A percentile compares a stretch with the other conserved stretches of the same genome.
These are phyloP conservation scores for Phytophthora lateralis DNA, from an alignment of 352 stramenopile species.

Conservation along the genomic window DNA sequence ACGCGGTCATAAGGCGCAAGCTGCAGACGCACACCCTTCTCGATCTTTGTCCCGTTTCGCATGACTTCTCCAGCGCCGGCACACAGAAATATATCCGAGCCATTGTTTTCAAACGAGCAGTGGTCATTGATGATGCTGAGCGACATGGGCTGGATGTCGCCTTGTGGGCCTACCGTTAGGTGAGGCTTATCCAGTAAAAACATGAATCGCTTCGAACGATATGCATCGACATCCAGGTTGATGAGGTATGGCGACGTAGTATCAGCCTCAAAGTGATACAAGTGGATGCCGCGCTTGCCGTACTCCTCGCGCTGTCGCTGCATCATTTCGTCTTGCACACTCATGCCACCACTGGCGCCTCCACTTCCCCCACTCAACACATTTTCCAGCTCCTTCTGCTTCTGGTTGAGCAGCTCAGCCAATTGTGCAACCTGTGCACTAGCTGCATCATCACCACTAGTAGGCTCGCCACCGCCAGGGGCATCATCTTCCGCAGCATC, in stretches of 20 bases:
- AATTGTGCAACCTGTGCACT: constrained; percentile 60
- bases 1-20: constrained; percentile 77
- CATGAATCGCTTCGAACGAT: constrained; percentile 93
- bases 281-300: constrained; percentile 86
- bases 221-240: constrained; percentile 94
- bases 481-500: constrained; percentile 4
- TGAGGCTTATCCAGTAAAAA: constrained; percentile 80
- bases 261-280: constrained; percentile 90
- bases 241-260: constrained; percentile 90
- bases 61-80: constrained; percentile 87
- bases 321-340: constrained; percentile 85
- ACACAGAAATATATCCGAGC: constrained; percentile 52
- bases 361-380: constrained; percentile 62
- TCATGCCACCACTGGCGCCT: constrained; percentile 42
- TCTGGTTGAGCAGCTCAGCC: constrained; percentile 65
- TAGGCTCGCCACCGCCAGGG: constrained; percentile 10
- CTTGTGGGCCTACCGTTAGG: constrained; percentile 65
- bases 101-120: constrained; percentile 75
- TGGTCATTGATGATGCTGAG: constrained; percentile 91
- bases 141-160: constrained; percentile 92
- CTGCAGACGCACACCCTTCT: constrained; percentile 41
- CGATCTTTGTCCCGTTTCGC: constrained; percentile 83
- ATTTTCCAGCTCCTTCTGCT: constrained; percentile 74
- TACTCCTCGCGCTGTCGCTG: constrained; percentile 91
- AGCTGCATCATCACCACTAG: constrained; percentile 35